Evolutionary conservation across 352 stramenopile genomes (phyloP).

Genomic region (Phytophthora sp.): DNA sequence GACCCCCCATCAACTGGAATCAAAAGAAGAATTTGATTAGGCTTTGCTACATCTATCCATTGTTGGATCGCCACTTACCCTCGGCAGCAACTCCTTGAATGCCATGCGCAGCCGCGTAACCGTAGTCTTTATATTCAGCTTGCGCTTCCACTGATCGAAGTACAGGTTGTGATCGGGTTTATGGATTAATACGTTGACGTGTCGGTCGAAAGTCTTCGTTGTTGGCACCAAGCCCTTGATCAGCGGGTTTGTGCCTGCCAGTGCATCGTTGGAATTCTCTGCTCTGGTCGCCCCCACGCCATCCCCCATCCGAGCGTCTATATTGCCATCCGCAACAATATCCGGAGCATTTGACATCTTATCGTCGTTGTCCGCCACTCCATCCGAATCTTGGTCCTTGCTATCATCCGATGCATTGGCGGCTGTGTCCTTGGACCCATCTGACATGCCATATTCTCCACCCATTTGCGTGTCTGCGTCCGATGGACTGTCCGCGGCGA

Average conservation of each 20-base stretch:
- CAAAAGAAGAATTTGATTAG: not conserved
- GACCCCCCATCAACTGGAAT: constrained; percentile 62
- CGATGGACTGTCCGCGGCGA: not conserved
- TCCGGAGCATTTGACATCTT: not conserved
- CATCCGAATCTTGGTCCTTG: constrained; percentile 3
- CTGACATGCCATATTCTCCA: not conserved
- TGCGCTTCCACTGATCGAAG: constrained; percentile 66
- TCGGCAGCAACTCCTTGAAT: constrained; percentile 57
- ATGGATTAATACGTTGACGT: constrained; percentile 40
- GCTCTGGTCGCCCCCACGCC: not conserved
- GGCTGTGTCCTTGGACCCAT: not conserved
- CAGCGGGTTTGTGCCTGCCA: constrained; percentile 29
- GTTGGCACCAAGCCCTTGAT: constrained; percentile 30
- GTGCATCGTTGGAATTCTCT: not conserved
- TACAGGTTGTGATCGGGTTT: constrained; percentile 27
- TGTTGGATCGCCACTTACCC: constrained; percentile 32
- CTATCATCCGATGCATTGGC: constrained; percentile 1
- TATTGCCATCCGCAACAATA: not conserved
- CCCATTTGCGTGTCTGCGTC: constrained; percentile 4
- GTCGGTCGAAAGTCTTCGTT: constrained; percentile 43
- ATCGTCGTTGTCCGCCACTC: not conserved
- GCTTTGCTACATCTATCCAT: not conserved
- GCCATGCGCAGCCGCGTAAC: constrained; percentile 46
- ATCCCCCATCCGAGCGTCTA: not conserved
- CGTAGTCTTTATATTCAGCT: constrained; percentile 29